Base-by-base conservation (phyloP, 306 rosid species). In the Nissolia schottii region DNA sequence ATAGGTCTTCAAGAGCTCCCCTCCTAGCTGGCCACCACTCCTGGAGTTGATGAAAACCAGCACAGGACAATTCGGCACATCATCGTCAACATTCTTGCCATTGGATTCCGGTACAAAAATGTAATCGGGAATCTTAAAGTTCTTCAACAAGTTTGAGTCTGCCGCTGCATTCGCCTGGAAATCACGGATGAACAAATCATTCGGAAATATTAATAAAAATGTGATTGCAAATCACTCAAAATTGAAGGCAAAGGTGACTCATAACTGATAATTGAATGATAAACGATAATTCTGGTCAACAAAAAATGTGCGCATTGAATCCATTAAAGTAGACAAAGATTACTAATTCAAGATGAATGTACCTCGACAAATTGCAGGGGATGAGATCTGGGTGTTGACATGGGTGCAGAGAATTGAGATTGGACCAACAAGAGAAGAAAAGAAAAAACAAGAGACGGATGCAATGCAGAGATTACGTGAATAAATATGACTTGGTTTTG, bases 11-110 rank as follows among this genome's bases (percentile, higher is more conserved):
- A 91, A 79, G 22, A 94, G 97, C 48, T 81, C 68, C 37, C 95
- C 99, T 46, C 99, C 99, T n/a, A 94, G 95, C 81, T 87, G 99
- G 19, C 99, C 99, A 56, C 99, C 99, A 84, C 99, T 94, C 87
- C 60, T 89, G 86, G 96, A 85, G 81, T 94, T 94, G 54, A 91
- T 57, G 54, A 94, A 94, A 62, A 91, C 92, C 48, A 94, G 65
- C 10, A 94, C 93, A 2, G 99, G 99, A 71, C 86, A 91, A 1
- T 18, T 12, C 11, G 96, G 96, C 23, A 53, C 80, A 63, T 74
- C 34, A 22, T 18, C 15, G 43, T 43, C 15, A 4, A 53, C 70
- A 31, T 78, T 74, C 13, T 75, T 85, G 59, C 64, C 83, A 64
- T 68, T 67, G 16, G 86, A 35, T 15, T 77, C 92, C 19, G 84